Evolutionary conservation across 148 eudicot genomes (phyloP).

Genomic region (Fallopia convolvulus): DNA sequence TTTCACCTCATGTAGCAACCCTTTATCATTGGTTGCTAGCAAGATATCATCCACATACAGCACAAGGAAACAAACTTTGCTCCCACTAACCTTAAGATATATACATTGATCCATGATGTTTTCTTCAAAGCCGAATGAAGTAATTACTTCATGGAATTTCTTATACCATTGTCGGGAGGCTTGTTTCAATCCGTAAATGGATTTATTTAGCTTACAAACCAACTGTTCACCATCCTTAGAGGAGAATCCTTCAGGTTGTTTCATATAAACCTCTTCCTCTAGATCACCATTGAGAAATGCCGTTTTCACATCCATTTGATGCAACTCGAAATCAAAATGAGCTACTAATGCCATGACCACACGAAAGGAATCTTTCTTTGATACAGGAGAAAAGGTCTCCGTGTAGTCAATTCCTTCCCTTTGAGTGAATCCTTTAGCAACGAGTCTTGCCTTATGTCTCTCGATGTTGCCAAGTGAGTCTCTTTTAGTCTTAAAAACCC

Average conservation of each 20-base stretch:
- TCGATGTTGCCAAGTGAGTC: too few species aligned
- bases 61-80: too few species aligned
- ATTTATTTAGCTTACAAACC: background rate
- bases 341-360: too few species aligned
- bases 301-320: constrained; percentile 10
- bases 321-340: too few species aligned
- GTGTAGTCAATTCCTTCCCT: background rate
- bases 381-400: constrained; percentile 10
- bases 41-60: too few species aligned
- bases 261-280: background rate
- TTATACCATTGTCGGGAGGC: background rate
- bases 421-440: constrained; percentile 10
- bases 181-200: background rate
- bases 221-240: background rate
- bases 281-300: background rate
- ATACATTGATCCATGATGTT: background rate
- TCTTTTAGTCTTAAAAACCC: too few species aligned
- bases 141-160: background rate
- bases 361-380: background rate
- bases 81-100: too few species aligned
- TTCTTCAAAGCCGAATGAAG: background rate
- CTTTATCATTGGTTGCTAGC: background rate
- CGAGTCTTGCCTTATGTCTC: too few species aligned
- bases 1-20: background rate
- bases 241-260: background rate